Evolutionary conservation across 345 rosid species (phyloP), one percentile per base, ranked within the genome.

Genomic region (Firmiana major): DNA sequence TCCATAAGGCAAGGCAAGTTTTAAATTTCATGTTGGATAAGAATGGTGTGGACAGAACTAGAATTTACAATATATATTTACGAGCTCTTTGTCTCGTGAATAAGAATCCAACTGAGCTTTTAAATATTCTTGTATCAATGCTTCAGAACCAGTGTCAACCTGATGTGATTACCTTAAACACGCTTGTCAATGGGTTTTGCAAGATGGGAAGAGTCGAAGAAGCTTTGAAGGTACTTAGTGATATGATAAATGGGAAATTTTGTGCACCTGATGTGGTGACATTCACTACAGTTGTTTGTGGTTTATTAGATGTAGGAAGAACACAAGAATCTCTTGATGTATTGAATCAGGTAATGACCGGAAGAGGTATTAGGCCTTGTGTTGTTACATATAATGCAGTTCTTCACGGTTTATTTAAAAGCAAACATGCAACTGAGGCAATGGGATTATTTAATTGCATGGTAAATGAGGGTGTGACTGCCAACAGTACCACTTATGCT

Each of bases 91-190:
- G 92, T 75, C 81, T 82, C 9, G 12, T 86, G 79, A 83, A 87
- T 46, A 16, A 63, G 77, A 89, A 84, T 78, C 92, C 92, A 5
- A 85, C 90, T 7, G 97, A 92, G 73, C 87, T 91, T 74, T 74
- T 92, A 63, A 94, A 92, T 40, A 82, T 82, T 45, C 88, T 94
- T 74, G 90, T 92, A 72, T 80, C 77, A 76, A 94, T 94, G 98
- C 91, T 94, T 63, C 90, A 94, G 80, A 85, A 82, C 65, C 79
- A 86, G 54, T 89, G 89, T 79, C 90, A 81, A 74, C 97, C 97
- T 12, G 92, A 94, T 80, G 88, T 89, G 81, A 87, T 90, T 81
- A 88, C 96, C 48, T 94, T 94, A 60, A 92, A 91, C 83, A 94
- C 93, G 0, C 86, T 94, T 40, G 77, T 92, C 36, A 85, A 92